phyloP scores from a whole-genome alignment of 345 rosid species.

The Eucalyptus camaldulensis region DNA sequence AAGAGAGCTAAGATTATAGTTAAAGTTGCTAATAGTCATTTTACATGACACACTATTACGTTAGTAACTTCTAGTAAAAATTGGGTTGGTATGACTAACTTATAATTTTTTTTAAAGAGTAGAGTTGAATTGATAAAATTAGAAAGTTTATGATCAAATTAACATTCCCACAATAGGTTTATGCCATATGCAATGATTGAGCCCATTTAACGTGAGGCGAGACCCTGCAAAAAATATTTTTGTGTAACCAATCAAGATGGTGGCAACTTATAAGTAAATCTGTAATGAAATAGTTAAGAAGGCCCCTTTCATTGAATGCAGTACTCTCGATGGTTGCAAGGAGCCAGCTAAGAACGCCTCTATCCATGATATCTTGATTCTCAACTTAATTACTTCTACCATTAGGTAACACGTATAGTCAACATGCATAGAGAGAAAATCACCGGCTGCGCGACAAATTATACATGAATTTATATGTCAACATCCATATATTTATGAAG shows the following conservation, averaged over 20 bases:
- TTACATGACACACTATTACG: rapidly evolving
- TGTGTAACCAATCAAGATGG: neutral
- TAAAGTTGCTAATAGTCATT: too few relatives aligned
- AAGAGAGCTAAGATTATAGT: too few relatives aligned
- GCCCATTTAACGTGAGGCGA: neutral
- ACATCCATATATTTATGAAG: neutral
- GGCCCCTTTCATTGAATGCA: neutral
- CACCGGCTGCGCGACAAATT: rapidly evolving
- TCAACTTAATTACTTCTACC: neutral
- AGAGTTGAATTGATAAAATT: too few relatives aligned
- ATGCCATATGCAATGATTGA: neutral
- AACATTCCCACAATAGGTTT: too few relatives aligned
- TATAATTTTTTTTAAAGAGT: too few relatives aligned
- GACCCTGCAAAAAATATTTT: neutral
- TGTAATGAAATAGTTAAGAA: neutral
- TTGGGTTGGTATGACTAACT: rapidly evolving
- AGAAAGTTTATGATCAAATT: rapidly evolving
- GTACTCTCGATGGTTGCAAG: neutral
- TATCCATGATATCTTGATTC: neutral
- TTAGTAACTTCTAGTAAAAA: rapidly evolving
- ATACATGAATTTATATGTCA: neutral
- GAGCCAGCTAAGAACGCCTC: neutral
- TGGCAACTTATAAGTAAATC: neutral
- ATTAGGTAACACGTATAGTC: neutral
- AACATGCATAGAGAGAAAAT: neutral